phyloP scores from a whole-genome alignment of 1,284 basidiomycete genomes.

The Ganoderma boninense region DNA sequence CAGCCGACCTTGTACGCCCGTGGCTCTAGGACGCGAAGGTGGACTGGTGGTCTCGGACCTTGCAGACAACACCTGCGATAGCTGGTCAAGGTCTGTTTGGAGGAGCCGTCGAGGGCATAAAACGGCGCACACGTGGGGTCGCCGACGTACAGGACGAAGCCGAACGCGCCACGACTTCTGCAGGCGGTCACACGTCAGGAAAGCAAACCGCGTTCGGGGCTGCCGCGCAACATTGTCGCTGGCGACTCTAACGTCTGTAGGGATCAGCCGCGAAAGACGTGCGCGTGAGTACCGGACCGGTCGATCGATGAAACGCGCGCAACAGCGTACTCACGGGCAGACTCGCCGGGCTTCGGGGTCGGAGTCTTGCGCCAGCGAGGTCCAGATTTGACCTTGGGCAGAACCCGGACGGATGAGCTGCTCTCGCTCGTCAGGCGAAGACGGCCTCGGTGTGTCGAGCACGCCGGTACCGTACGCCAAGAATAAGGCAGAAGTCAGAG shows the following conservation, averaged over 20 bases:
- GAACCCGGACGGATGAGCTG: conserved; percentile 7
- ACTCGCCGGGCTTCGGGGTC: conserved; percentile 16
- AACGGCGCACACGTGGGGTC: not conserved
- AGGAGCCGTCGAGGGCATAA: not conserved
- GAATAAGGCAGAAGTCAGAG: not conserved
- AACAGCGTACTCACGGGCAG: conserved; percentile 17
- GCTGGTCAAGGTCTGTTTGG: not conserved
- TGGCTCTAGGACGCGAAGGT: conserved; percentile 1
- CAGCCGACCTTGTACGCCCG: conserved; percentile 18
- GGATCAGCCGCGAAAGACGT: conserved; percentile 7
- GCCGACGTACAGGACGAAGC: no score
- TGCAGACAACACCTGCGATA: not conserved
- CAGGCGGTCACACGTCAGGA: not conserved
- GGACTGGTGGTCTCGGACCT: not conserved
- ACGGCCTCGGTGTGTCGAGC: conserved; percentile 2
- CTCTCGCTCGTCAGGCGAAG: conserved; percentile 1
- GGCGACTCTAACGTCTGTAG: not conserved
- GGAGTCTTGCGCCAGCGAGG: conserved; percentile 12
- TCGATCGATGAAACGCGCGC: conserved; percentile 12
- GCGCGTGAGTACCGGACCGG: conserved; percentile 19
- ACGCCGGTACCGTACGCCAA: conserved; percentile 23
- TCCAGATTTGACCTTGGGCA: conserved; percentile 13
- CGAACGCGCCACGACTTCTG: conserved; percentile 2
- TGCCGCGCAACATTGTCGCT: not conserved
- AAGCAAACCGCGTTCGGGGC: conserved; percentile 1